Conservation (phyloP, 495 filamentous ascomycete genomes). For the Penicillium cataractarum region DNA sequence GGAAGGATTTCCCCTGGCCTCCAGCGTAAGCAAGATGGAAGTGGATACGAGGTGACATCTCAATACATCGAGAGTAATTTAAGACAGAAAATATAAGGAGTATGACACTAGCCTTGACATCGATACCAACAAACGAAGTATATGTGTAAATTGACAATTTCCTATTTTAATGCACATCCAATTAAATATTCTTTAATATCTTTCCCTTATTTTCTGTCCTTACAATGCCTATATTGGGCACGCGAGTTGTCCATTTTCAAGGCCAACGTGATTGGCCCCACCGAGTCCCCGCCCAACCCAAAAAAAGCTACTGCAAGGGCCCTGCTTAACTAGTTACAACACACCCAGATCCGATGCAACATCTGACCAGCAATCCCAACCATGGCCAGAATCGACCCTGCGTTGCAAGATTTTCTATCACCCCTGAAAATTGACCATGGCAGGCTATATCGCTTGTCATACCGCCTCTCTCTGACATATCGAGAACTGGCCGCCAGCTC, state of each 20-base stretch:
- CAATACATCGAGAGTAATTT: too few species aligned
- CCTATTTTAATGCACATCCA: neutral
- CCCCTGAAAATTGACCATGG: conserved; percentile 30
- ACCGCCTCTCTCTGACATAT: conserved; percentile 58
- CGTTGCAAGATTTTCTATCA: conserved; percentile 25
- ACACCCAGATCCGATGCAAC: neutral
- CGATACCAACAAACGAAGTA: neutral
- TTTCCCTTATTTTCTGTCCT: neutral
- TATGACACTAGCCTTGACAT: neutral
- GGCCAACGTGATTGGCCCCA: neutral
- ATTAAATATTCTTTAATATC: neutral
- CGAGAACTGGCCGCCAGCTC: conserved; percentile 61
- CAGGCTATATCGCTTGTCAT: conserved; percentile 57
- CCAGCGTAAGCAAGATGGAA: neutral
- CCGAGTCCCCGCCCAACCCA: neutral
- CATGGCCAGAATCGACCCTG: conserved; percentile 20
- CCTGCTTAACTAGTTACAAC: neutral
- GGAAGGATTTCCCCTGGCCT: neutral
- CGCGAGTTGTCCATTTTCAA: neutral
- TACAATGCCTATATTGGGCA: neutral
- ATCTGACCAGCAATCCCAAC: neutral
- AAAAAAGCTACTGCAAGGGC: conserved; percentile 7
- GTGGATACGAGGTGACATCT: too few species aligned
- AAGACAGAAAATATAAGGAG: too few species aligned
- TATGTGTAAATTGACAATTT: too few species aligned